Evolutionary conservation across 2,329 filamentous ascomycete genomes (phyloP).

Genomic region (Penicillium sp.): DNA sequence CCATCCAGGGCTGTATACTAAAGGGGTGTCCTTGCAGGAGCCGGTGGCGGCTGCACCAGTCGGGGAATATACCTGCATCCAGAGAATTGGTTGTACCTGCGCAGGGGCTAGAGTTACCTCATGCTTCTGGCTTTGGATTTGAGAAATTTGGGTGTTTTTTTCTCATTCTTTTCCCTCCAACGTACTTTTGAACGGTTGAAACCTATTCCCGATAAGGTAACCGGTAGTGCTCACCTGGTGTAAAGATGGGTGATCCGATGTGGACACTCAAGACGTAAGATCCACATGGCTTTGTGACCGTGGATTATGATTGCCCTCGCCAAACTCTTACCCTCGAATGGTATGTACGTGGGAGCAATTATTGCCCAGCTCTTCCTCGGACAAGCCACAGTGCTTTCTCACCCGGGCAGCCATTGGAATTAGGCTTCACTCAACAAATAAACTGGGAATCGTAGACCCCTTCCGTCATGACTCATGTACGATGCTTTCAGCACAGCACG

Average conservation of each 20-base stretch:
- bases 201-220: not conserved
- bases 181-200: slow-evolving; percentile 6
- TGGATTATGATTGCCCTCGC: slow-evolving; percentile 15
- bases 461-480: slow-evolving; percentile 7
- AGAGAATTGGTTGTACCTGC: not conserved
- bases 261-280: not conserved
- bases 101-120: not conserved
- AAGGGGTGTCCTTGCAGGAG: slow-evolving; percentile 23
- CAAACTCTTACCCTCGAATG: not conserved
- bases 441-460: not conserved
- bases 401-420: not conserved
- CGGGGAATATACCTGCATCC: slow-evolving; percentile 18
- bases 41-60: slow-evolving; percentile 14
- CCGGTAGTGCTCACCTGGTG: not conserved
- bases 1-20: slow-evolving; percentile 1
- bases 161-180: not conserved
- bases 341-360: slow-evolving; percentile 17
- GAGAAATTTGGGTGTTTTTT: not conserved
- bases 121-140: not conserved
- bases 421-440: not conserved
- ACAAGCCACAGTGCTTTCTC: not conserved
- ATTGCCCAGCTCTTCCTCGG: slow-evolving; percentile 3
- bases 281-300: slow-evolving; percentile 3
- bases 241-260: not conserved
- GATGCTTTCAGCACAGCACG: slow-evolving; percentile 12